A percentile compares a stretch with the other conserved stretches of the same genome.
phyloP scores from a whole-genome alignment of 176 grass and related monocot species.

The Musa schizocarpa region DNA sequence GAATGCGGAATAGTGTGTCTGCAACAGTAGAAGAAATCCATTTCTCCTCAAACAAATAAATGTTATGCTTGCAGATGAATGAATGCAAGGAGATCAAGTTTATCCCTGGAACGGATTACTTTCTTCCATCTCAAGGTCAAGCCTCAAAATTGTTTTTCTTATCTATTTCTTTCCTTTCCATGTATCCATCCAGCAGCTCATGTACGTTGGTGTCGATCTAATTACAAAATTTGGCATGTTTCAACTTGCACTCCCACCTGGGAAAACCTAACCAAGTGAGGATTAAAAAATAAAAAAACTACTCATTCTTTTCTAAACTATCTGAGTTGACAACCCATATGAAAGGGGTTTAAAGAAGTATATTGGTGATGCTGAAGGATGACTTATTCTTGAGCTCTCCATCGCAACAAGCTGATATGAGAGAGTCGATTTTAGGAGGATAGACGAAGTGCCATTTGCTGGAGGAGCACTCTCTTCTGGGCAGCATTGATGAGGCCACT shows the following conservation, averaged over 20 bases:
- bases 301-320: not conserved
- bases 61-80: no score
- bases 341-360: not conserved
- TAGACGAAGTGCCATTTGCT: slow-evolving; percentile 76
- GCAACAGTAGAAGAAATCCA: no score
- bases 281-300: not conserved
- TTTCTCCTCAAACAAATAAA: no score
- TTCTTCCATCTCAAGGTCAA: no score
- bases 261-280: not conserved
- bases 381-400: not conserved
- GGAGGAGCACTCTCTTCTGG: slow-evolving; percentile 69
- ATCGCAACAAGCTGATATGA: not conserved
- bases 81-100: no score
- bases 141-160: no score
- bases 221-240: not conserved
- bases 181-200: no score
- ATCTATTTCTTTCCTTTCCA: no score
- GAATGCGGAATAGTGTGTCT: no score
- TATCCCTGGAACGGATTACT: no score
- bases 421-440: slow-evolving; percentile 32
- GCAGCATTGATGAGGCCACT: slow-evolving; percentile 77
- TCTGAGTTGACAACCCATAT: not conserved
- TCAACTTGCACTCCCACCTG: not conserved
- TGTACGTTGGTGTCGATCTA: no score
- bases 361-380: not conserved